These are phyloP conservation scores for Diaporthe sp. DNA, from an alignment of 2,329 filamentous ascomycete genomes.

Conservation along the genomic window DNA sequence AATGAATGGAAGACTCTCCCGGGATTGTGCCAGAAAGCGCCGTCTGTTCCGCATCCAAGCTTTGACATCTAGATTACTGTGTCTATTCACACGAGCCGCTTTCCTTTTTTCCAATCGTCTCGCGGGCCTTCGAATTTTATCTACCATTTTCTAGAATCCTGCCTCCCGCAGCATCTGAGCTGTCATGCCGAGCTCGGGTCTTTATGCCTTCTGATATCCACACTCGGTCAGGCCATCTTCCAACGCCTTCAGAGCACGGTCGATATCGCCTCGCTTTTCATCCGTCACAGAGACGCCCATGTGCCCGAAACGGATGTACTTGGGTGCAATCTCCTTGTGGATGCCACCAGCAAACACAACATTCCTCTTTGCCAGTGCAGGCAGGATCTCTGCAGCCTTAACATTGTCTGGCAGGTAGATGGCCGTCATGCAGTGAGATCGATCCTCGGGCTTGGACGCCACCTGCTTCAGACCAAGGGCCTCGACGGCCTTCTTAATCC, in stretches of 20 bases:
- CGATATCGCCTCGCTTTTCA: conserved; percentile 82
- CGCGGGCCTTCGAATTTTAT: conserved; percentile 4
- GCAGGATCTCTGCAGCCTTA: conserved; percentile 84
- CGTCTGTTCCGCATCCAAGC: neutral
- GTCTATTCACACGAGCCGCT: conserved; percentile 23
- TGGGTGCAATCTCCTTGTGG: conserved; percentile 93
- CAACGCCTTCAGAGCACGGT: conserved; percentile 84
- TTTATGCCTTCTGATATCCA: conserved; percentile 68
- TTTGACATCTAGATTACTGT: neutral
- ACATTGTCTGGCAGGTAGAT: conserved; percentile 93
- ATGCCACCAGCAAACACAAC: conserved; percentile 95
- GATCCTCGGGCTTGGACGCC: conserved; percentile 86
- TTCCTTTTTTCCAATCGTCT: conserved; percentile 1
- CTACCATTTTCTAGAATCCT: conserved; percentile 22
- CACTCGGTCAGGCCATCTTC: conserved; percentile 81
- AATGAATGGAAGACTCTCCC: conserved; percentile 11
- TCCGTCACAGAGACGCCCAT: conserved; percentile 96
- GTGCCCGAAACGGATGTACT: conserved; percentile 96
- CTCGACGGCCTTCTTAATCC: conserved; percentile 85
- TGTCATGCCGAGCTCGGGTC: conserved; percentile 12
- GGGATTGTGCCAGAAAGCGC: neutral
- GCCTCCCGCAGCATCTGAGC: neutral
- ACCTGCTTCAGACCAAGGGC: conserved; percentile 90
- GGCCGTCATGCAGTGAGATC: conserved; percentile 98
- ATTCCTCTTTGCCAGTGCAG: conserved; percentile 85